A percentile compares a stretch with the other conserved stretches of the same genome.
Evolutionary conservation across 2,329 filamentous ascomycete species (phyloP).

Genomic region (Cladobotryum protrusum): DNA sequence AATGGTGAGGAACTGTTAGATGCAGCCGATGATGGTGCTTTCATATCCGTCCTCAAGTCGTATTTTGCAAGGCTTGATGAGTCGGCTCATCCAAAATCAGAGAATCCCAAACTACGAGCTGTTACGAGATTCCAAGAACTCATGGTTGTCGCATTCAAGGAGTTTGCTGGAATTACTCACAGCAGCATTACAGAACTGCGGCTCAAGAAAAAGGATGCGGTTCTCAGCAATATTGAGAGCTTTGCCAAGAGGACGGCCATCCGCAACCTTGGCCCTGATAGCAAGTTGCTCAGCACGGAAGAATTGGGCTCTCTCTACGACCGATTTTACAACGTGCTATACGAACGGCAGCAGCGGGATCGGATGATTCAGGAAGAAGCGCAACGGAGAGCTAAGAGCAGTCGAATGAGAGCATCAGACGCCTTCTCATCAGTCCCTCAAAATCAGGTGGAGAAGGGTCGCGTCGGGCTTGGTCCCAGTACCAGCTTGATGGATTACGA

Average conservation of each 20-base stretch:
- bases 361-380: conserved; percentile 72
- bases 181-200: conserved; percentile 84
- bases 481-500: conserved; percentile 96
- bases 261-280: conserved; percentile 89
- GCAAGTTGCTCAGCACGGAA: conserved; percentile 78
- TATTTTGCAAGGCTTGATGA: conserved; percentile 93
- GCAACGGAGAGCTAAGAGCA: conserved; percentile 57
- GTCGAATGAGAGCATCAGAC: conserved; percentile 34
- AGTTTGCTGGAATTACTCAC: conserved; percentile 94
- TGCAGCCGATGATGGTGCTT: conserved; percentile 87
- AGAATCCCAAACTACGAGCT: conserved; percentile 87
- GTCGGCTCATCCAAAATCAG: conserved; percentile 89
- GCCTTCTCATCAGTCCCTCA: conserved; percentile 29
- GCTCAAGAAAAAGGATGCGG: conserved; percentile 86
- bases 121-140: conserved; percentile 96
- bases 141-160: conserved; percentile 98
- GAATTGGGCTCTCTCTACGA: conserved; percentile 91
- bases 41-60: conserved; percentile 90
- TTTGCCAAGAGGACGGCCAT: conserved; percentile 97
- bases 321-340: conserved; percentile 84
- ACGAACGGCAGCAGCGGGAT: conserved; percentile 82
- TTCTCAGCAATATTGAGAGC: conserved; percentile 91
- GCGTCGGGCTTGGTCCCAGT: conserved; percentile 82
- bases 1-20: conserved; percentile 95
- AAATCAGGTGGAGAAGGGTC: conserved; percentile 67